Conservation (phyloP, 2,329 filamentous ascomycete species). For the Neonectria sp. region DNA sequence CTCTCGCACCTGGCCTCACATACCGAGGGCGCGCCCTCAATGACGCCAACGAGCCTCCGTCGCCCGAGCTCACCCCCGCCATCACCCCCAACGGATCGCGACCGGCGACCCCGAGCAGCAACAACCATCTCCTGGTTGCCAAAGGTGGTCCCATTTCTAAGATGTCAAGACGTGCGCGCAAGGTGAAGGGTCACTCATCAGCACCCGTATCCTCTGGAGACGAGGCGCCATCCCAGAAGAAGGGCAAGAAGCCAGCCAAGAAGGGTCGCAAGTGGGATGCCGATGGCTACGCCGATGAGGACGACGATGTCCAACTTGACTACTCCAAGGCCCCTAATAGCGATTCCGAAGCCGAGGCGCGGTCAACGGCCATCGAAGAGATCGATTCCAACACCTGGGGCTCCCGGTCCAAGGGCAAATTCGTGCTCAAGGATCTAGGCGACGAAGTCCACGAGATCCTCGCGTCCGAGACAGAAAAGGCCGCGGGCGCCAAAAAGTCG, state of each 20-base stretch:
- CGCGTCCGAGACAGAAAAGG: slow-evolving; percentile 77
- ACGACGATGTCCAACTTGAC: slow-evolving; percentile 84
- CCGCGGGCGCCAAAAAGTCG: slow-evolving; percentile 59
- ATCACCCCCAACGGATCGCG: slow-evolving; percentile 83
- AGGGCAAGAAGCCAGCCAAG: slow-evolving; percentile 77
- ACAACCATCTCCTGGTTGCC: slow-evolving; percentile 75
- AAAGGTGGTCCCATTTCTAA: slow-evolving; percentile 83
- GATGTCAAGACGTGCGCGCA: slow-evolving; percentile 85
- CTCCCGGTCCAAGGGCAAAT: slow-evolving; percentile 89
- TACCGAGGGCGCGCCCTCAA: slow-evolving; percentile 57
- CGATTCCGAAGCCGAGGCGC: slow-evolving; percentile 67
- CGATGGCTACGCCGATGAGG: slow-evolving; percentile 89
- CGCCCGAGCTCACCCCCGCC: slow-evolving; percentile 79
- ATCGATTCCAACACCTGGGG: slow-evolving; percentile 89
- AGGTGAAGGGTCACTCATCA: slow-evolving; percentile 75
- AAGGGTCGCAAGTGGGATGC: slow-evolving; percentile 94
- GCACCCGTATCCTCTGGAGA: slow-evolving; percentile 86
- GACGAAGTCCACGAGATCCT: slow-evolving; percentile 95
- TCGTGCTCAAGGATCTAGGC: slow-evolving; percentile 92
- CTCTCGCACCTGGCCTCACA: slow-evolving; percentile 56
- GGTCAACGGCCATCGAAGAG: slow-evolving; percentile 76
- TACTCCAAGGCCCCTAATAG: slow-evolving; percentile 78
- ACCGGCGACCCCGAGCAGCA: slow-evolving; percentile 77
- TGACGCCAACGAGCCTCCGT: slow-evolving; percentile 58
- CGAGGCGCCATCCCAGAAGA: slow-evolving; percentile 75